Percentiles rank a stretch among this genome's conserved stretches.
Conservation (phyloP, 192 early-diverging fungal species). For the Funneliformis geosporum region DNA sequence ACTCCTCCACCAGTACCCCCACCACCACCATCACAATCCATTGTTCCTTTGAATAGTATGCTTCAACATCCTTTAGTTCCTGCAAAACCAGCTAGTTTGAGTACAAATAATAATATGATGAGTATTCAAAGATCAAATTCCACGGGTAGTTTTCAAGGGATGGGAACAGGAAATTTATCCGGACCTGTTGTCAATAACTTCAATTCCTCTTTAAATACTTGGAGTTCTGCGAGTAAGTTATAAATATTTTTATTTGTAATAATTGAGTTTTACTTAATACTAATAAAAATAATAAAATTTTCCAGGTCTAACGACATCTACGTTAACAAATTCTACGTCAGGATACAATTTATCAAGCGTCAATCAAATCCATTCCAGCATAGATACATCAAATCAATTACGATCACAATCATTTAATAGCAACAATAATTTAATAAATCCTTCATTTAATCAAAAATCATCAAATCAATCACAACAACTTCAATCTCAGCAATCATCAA, state of each 20-base stretch:
- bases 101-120: not conserved
- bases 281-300: not conserved
- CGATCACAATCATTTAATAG: not conserved
- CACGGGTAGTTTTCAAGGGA: not conserved
- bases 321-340: not conserved
- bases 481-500: slow-evolving; percentile 37
- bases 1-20: slow-evolving; percentile 10
- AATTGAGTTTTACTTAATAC: not conserved
- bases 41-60: not conserved
- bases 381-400: slow-evolving; percentile 3
- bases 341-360: not conserved
- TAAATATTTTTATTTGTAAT: not conserved
- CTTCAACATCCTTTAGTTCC: not conserved
- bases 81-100: not conserved
- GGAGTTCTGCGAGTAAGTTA: not conserved
- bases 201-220: not conserved
- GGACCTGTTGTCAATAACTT: not conserved
- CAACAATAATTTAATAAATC: not conserved
- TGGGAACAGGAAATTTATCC: not conserved
- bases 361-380: not conserved
- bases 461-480: slow-evolving; percentile 22
- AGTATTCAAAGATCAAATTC: not conserved
- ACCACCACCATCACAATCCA: not conserved
- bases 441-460: not conserved
- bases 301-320: not conserved